Evolutionary conservation across 1,139 yeast species (phyloP), one percentile per base, ranked within the genome.

Genomic region (Taphrina populina): DNA sequence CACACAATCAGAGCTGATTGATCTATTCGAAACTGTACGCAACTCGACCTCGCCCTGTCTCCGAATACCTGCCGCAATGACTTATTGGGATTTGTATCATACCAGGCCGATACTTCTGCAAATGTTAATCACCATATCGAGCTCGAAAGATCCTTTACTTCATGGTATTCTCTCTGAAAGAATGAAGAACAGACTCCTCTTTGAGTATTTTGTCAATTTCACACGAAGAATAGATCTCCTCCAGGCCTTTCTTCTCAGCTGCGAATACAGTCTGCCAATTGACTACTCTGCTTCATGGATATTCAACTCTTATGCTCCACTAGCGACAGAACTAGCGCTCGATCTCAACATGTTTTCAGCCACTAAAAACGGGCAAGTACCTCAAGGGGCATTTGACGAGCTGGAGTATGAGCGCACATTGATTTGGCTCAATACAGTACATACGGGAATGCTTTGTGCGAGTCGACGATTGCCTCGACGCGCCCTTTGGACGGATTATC

Each of bases 381-480:
- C 30, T 7, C 30, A 27, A 11, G 30, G 7, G 10, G 34, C 24
- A 13, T 24, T 19, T 23, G 45, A 27, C 24, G 45, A 40, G n/a
- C 45, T 40, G 7, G 45, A 40, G 34, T 40, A 27, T 17, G 34
- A 27, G 23, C 33, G 45, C 2, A 40, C 34, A 13, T 17, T 40
- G 24, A 4, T 40, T 17, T 24, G 45, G 34, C 17, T 40, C 21
- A 26, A 40, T 27, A 7, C 45, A 4, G n/a, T 23, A 6, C 45
- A 40, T 26, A 17, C 34, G 6, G 45, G 45, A 13, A 24, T 40
- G 34, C 45, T 40, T 10, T 15, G 17, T n/a, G 10, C 11, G 10
- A 40, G 34, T 27, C 32, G 34, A 17, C n/a, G 45, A 40, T 34
- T 26, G 11, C 45, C 45, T 7, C 45, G 27, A 26, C 20, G 45